Evolutionary conservation across 139 green algal genomes (phyloP).

Genomic region (Micractinium conductrix): DNA sequence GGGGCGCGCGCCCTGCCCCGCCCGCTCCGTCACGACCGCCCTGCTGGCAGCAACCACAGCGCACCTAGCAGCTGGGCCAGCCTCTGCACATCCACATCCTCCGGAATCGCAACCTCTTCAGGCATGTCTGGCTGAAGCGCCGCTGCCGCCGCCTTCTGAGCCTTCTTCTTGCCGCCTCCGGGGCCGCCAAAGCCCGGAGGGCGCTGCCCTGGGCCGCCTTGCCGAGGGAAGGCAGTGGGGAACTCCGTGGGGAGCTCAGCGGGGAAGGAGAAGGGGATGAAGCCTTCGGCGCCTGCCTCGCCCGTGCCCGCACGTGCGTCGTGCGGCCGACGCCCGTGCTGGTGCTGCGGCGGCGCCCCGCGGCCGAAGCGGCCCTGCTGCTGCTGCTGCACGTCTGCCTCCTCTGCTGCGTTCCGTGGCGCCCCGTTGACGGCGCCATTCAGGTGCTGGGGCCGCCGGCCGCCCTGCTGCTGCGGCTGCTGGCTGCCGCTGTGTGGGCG

Average conservation of each 20-base stretch:
- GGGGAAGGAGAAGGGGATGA: constrained; percentile 11
- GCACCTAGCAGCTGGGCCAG: constrained; percentile 58
- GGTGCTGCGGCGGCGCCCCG: not conserved
- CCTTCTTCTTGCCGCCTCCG: not conserved
- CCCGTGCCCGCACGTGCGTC: not conserved
- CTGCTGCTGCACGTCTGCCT: not conserved
- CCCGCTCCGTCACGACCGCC: too few species aligned
- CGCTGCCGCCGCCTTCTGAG: not conserved
- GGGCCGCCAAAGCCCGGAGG: too few species aligned
- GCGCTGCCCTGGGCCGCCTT: not conserved
- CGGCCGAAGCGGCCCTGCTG: not conserved
- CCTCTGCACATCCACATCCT: constrained; percentile 48
- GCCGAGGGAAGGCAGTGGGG: constrained; percentile 10
- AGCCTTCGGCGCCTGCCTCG: not conserved
- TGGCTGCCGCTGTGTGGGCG: not conserved
- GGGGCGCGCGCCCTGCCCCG: too few species aligned
- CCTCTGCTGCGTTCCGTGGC: not conserved
- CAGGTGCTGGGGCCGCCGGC: not conserved
- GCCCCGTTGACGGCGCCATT: not conserved
- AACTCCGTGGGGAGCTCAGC: constrained; percentile 6
- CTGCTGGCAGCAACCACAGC: not conserved
- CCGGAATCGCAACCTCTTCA: constrained; percentile 42
- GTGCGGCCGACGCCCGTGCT: not conserved
- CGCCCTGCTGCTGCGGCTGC: not conserved
- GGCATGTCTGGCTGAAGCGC: not conserved